A percentile compares a stretch with the other conserved stretches of the same genome.
These are phyloP conservation scores for Aspergillus sp. DNA, from an alignment of 2,329 filamentous ascomycete genomes.

Conservation along the genomic window DNA sequence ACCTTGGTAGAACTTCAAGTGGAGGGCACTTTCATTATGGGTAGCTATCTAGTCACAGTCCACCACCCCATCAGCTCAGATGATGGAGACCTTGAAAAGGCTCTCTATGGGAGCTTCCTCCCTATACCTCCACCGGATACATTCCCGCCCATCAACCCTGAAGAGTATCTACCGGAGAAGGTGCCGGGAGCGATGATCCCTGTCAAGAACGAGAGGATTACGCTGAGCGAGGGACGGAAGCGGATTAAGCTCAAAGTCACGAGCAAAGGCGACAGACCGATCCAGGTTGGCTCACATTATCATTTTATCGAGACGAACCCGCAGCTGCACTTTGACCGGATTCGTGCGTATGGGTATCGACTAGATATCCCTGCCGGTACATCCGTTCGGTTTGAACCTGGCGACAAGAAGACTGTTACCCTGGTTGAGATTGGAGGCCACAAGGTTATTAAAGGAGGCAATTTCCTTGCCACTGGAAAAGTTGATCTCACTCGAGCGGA, in stretches of 20 bases:
- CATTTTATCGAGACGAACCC: conserved; percentile 97
- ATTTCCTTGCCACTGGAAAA: conserved; percentile 73
- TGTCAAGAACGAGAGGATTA: conserved; percentile 68
- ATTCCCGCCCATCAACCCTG: conserved; percentile 68
- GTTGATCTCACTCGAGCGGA: conserved; percentile 68
- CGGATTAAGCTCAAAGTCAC: conserved; percentile 77
- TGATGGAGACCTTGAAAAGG: conserved; percentile 83
- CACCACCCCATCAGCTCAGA: conserved; percentile 86
- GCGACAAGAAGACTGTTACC: conserved; percentile 86
- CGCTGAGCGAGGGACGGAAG: conserved; percentile 73
- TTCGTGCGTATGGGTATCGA: conserved; percentile 79
- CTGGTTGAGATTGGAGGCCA: conserved; percentile 86
- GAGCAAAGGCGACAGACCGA: conserved; percentile 84
- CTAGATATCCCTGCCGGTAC: conserved; percentile 91
- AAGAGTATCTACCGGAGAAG: conserved; percentile 68
- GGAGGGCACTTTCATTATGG: conserved; percentile 88
- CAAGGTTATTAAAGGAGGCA: conserved; percentile 81
- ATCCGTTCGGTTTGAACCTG: conserved; percentile 90
- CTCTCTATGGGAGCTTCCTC: conserved; percentile 88
- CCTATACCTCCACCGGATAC: conserved; percentile 71
- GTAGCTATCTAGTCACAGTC: conserved; percentile 93
- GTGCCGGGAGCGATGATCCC: conserved; percentile 81
- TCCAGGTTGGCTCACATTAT: conserved; percentile 92
- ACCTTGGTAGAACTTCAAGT: conserved; percentile 87
- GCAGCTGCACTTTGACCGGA: conserved; percentile 83